Evolutionary conservation across 768 basidiomycete genomes (phyloP).

Genomic region (Sarcodon aspratus): DNA sequence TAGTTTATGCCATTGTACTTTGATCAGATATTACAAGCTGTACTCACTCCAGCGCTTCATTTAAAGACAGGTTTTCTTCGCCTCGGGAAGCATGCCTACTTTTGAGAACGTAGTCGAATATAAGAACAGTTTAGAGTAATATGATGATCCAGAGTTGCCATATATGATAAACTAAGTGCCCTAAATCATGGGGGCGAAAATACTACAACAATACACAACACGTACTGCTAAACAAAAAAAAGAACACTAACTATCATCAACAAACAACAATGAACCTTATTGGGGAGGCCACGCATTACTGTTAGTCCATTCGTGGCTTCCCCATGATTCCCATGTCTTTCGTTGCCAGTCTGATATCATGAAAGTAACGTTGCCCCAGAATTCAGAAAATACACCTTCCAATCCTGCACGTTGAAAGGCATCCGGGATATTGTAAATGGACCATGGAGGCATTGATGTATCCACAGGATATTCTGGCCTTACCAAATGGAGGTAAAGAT

Average conservation of each 20-base stretch:
- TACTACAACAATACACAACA: no score
- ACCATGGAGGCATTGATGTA: slow-evolving; percentile 20
- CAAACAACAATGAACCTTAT: neutral
- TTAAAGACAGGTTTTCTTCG: no score
- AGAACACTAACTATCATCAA: neutral
- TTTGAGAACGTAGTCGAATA: no score
- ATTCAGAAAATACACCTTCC: slow-evolving; percentile 23
- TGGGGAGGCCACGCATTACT: neutral
- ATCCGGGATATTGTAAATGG: slow-evolving; percentile 23
- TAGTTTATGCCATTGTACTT: no score
- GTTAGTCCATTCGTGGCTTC: neutral
- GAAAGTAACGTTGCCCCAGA: slow-evolving; percentile 25
- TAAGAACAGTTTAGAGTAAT: no score
- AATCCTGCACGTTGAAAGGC: slow-evolving; percentile 30
- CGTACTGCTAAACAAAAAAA: no score
- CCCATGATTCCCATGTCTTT: slow-evolving; percentile 28
- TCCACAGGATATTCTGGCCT: slow-evolving; percentile 21
- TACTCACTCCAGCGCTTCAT: no score
- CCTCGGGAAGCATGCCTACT: no score
- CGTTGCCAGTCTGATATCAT: slow-evolving; percentile 23
- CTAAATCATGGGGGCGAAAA: no score
- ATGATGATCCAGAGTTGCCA: no score
- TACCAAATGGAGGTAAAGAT: slow-evolving; percentile 41
- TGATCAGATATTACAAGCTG: no score
- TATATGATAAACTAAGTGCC: no score